These are phyloP conservation scores for Vachellia pachyceras DNA, from an alignment of 306 rosid genomes.

Conservation along the genomic window DNA sequence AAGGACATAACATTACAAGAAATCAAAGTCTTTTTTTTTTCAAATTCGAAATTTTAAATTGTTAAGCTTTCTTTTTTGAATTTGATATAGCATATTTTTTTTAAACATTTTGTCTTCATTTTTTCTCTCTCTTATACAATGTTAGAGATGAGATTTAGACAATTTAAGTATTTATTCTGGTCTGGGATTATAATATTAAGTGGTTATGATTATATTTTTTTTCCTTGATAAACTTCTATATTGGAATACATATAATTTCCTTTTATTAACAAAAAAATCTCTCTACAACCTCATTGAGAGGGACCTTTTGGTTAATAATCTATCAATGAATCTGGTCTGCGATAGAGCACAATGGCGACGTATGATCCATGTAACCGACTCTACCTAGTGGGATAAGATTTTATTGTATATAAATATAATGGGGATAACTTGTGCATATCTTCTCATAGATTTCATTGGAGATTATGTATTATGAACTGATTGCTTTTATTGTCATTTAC, in stretches of 20 bases:
- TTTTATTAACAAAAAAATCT: neutral
- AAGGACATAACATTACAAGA: neutral
- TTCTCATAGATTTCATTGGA: constrained; percentile 5
- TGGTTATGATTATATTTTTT: neutral
- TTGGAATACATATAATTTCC: neutral
- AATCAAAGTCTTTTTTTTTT: neutral
- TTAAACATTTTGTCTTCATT: neutral
- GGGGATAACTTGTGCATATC: too few species aligned
- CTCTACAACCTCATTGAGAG: too few species aligned
- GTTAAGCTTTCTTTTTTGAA: neutral
- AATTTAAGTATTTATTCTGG: neutral
- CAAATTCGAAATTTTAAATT: neutral
- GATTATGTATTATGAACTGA: constrained; percentile 19
- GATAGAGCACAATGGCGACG: too few species aligned
- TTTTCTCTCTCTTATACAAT: neutral
- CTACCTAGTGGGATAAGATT: too few species aligned
- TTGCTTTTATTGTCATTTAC: constrained; percentile 22
- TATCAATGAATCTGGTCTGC: too few species aligned
- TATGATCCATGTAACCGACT: too few species aligned
- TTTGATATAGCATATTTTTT: neutral
- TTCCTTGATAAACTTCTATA: neutral
- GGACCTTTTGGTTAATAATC: too few species aligned
- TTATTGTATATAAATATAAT: neutral
- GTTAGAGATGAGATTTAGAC: too few species aligned
- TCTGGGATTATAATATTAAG: constrained; percentile 15